Conservation (phyloP, 1,284 basidiomycete species). For the Veloboletus limbatus region DNA sequence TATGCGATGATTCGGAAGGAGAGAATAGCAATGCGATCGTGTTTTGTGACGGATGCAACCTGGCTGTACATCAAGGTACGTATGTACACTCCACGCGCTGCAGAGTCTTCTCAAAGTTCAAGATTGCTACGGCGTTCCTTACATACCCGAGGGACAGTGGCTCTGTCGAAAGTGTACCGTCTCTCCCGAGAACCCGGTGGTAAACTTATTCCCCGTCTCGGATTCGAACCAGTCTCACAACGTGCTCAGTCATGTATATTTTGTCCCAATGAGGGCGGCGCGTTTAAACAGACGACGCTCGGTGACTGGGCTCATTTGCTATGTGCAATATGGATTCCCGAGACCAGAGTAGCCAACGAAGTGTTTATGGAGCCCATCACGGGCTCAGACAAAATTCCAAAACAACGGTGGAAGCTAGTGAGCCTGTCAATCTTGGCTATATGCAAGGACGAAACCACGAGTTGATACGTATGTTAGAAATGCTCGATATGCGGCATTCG, state of each 20-base stretch:
- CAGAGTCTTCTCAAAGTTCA: conserved; percentile 11
- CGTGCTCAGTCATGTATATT: conserved; percentile 76
- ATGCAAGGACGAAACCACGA: conserved; percentile 1
- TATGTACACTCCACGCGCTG: neutral
- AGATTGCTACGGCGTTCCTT: conserved; percentile 99
- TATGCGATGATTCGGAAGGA: conserved; percentile 98
- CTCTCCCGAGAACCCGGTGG: conserved; percentile 94
- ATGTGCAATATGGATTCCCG: conserved; percentile 98
- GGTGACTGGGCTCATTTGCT: conserved; percentile 97
- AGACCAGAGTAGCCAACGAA: conserved; percentile 91
- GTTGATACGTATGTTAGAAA: conserved; percentile 44
- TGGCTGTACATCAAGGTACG: conserved; percentile 96
- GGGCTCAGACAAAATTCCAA: conserved; percentile 85
- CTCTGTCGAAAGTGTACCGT: conserved; percentile 98
- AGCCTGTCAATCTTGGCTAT: conserved; percentile 30
- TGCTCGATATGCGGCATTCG: conserved; percentile 85
- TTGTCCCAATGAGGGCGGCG: conserved; percentile 96
- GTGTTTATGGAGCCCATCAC: conserved; percentile 99
- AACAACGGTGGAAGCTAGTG: conserved; percentile 92
- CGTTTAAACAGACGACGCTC: conserved; percentile 95
- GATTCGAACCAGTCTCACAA: neutral
- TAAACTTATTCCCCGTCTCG: conserved; percentile 39
- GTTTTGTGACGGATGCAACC: conserved; percentile 98
- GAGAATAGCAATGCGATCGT: conserved; percentile 99
- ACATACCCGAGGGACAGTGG: conserved; percentile 99